Evolutionary conservation across 1,139 yeast genomes (phyloP), one percentile per base, ranked within the genome.

Genomic region (Zygotorulaspora mrakii): DNA sequence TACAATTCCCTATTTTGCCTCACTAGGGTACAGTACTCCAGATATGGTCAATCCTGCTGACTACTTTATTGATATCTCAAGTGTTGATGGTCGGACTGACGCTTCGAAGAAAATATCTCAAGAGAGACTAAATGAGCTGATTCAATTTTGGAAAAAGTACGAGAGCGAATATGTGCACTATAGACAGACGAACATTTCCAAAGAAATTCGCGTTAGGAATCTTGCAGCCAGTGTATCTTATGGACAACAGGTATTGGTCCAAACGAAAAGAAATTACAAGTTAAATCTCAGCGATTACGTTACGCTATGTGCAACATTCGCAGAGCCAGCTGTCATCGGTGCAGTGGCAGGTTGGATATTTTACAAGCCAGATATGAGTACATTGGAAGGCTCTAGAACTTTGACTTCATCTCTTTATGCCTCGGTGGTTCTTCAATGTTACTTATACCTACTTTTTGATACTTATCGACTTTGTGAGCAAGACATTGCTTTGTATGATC

Each of bases 281-380:
- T 56, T 82, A 3, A 74, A 83, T 25, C 63, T 66, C 23, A 68
- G 94, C 45, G 95, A 86, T 55, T 73, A 70, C 3, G 59, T 70
- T 40, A 79, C 86, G 0, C 64, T 77, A 34, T 40, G 69, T 4
- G 77, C 84, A 0, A 65, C 82, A 12, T 59, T 77, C 13, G 56
- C 74, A 9, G 87, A 83, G 34, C 70, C 82, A 1, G 47, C 74
- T 0, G 47, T 80, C 2, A 67, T 84, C 58, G 88, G 83, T 0
- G 55, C 77, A 1, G 65, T 79, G 17, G 67, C 76, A 33, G 95
- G 95, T 0, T 84, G 94, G 89, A 73, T 85, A 42, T 87, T 81
- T 55, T 82, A 66, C 59, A 74, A 74, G 49, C 87, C 91, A 0
- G 76, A 70, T 14, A 72, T 74, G 12, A 42, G 41, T 3, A 71